phyloP scores from a whole-genome alignment of 2,329 filamentous ascomycete genomes.

The Cytospora leucostoma region DNA sequence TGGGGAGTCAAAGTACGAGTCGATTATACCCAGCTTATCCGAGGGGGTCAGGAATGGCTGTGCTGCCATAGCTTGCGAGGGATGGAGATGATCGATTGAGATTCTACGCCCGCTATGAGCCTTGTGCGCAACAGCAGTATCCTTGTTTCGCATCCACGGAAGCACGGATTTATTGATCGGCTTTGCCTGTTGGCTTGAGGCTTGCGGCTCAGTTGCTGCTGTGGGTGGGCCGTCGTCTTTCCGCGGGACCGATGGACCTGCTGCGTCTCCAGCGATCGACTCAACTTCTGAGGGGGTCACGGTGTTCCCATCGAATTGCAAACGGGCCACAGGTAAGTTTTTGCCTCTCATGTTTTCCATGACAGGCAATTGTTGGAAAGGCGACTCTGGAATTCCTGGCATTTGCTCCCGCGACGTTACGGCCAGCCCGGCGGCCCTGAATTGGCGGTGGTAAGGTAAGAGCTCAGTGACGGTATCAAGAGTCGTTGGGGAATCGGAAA shows the following conservation, averaged over 20 bases:
- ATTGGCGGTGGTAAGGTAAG: conserved; percentile 55
- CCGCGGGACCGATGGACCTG: not conserved
- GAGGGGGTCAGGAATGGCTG: conserved; percentile 22
- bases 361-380: not conserved
- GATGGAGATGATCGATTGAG: conserved; percentile 24
- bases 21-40: conserved; percentile 21
- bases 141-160: conserved; percentile 22
- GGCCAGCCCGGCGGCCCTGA: conserved; percentile 55
- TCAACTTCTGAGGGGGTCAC: conserved; percentile 23
- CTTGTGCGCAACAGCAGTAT: not conserved
- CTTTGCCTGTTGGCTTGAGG: not conserved
- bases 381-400: conserved; percentile 17
- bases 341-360: not conserved
- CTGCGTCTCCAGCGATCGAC: not conserved
- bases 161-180: conserved; percentile 14
- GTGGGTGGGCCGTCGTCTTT: not conserved
- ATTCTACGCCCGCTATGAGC: conserved; percentile 17
- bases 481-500: conserved; percentile 45
- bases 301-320: conserved; percentile 26
- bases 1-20: conserved; percentile 25
- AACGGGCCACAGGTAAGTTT: not conserved
- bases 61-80: conserved; percentile 20
- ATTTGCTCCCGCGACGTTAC: conserved; percentile 55
- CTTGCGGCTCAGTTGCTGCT: not conserved
- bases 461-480: conserved; percentile 55